Percentiles rank a stretch among this genome's conserved stretches.
phyloP scores from a whole-genome alignment of 176 grass and related monocot species.

The Aegilops longissima region DNA sequence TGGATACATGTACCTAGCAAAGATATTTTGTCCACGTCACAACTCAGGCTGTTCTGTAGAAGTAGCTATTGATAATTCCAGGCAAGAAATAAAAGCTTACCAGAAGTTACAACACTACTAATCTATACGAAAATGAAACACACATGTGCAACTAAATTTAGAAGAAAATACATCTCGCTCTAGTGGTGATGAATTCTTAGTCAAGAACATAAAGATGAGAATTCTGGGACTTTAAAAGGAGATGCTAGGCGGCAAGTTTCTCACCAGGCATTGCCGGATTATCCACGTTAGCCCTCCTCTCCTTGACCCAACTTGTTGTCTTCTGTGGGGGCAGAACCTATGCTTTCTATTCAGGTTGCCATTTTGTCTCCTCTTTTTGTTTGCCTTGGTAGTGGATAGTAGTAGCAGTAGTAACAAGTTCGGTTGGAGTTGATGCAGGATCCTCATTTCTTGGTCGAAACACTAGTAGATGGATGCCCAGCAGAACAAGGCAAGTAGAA shows the following conservation, averaged over 20 bases:
- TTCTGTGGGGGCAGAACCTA: background rate
- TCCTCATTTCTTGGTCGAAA: too few relatives aligned
- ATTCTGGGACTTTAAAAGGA: background rate
- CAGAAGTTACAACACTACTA: too few relatives aligned
- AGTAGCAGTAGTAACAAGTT: too few relatives aligned
- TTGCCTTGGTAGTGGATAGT: too few relatives aligned
- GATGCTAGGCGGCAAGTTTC: slow-evolving; percentile 4
- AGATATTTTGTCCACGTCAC: background rate
- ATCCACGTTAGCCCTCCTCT: background rate
- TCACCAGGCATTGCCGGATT: background rate
- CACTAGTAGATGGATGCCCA: too few relatives aligned
- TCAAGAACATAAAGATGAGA: background rate
- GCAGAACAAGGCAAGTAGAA: too few relatives aligned
- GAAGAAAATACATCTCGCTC: background rate
- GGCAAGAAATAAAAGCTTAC: background rate
- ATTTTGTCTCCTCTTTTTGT: too few relatives aligned
- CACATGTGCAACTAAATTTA: background rate
- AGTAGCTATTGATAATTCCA: background rate
- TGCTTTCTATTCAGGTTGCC: background rate
- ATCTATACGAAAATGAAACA: background rate
- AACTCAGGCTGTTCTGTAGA: background rate
- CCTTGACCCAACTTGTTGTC: background rate
- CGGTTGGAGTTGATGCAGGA: too few relatives aligned
- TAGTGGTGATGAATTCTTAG: background rate
- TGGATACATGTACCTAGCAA: too few relatives aligned